phyloP scores from a whole-genome alignment of 2,329 filamentous ascomycete species.

The Ceratocystis smalleyi region DNA sequence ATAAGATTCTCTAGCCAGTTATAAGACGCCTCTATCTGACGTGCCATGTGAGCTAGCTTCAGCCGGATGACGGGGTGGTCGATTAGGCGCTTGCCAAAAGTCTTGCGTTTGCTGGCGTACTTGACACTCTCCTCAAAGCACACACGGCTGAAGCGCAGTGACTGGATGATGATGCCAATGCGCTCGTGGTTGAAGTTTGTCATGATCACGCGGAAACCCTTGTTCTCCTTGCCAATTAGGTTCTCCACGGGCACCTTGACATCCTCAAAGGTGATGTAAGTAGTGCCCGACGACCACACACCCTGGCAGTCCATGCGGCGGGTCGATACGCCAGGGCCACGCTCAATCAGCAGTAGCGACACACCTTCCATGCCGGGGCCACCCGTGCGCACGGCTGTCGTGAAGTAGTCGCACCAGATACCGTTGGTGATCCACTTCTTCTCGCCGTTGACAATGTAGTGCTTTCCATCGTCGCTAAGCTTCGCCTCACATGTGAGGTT shows the following conservation, averaged over 20 bases:
- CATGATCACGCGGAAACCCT: constrained; percentile 98
- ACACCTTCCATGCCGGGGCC: constrained; percentile 84
- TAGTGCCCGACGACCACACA: constrained; percentile 88
- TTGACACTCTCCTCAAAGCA: constrained; percentile 95
- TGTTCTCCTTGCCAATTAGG: constrained; percentile 91
- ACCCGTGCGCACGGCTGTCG: constrained; percentile 83
- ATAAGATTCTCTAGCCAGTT: constrained; percentile 93
- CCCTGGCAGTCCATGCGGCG: constrained; percentile 97
- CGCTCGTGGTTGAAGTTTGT: constrained; percentile 99
- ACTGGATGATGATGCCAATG: constrained; percentile 97
- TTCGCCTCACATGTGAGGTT: constrained; percentile 94
- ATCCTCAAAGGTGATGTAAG: constrained; percentile 96
- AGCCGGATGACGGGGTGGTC: constrained; percentile 94
- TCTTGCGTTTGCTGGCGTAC: constrained; percentile 92
- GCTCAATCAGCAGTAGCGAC: constrained; percentile 81
- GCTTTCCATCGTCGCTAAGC: constrained; percentile 85
- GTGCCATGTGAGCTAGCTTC: constrained; percentile 95
- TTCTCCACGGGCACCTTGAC: constrained; percentile 99
- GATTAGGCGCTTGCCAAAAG: constrained; percentile 92
- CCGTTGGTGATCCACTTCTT: constrained; percentile 99
- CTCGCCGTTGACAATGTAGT: constrained; percentile 98
- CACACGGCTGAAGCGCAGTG: constrained; percentile 82
- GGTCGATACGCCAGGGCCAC: constrained; percentile 75
- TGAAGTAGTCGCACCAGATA: constrained; percentile 94
- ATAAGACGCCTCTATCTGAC: constrained; percentile 93